Evolutionary conservation across 2,329 filamentous ascomycete species (phyloP).

Genomic region (Orbilia oligospora): DNA sequence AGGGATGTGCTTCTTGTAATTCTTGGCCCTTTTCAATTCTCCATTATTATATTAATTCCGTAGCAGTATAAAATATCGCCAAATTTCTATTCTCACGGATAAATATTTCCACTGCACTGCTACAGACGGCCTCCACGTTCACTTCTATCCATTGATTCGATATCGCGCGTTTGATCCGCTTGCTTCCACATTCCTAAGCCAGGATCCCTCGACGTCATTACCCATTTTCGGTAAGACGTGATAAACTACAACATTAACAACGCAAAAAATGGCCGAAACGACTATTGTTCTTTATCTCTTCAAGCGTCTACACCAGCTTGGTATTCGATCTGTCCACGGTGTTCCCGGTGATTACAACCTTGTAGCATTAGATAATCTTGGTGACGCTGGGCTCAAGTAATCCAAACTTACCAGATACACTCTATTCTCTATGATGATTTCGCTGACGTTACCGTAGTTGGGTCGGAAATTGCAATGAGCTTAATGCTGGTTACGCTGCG

Average conservation of each 20-base stretch:
- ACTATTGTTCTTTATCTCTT: slow-evolving; percentile 73
- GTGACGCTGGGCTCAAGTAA: slow-evolving; percentile 71
- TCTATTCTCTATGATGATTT: too few species aligned
- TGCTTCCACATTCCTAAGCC: slow-evolving; percentile 13
- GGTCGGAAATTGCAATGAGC: slow-evolving; percentile 76
- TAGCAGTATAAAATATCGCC: too few species aligned
- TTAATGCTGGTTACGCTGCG: slow-evolving; percentile 83
- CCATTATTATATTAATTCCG: not conserved
- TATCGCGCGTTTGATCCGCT: slow-evolving; percentile 1
- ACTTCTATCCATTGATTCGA: too few species aligned
- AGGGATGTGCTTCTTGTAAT: not conserved
- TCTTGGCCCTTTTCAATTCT: not conserved
- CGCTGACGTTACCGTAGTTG: slow-evolving; percentile 50
- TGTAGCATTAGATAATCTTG: slow-evolving; percentile 77
- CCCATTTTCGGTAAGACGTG: not conserved
- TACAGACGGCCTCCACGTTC: too few species aligned
- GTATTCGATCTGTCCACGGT: slow-evolving; percentile 77
- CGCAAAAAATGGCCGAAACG: slow-evolving; percentile 57
- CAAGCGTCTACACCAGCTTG: slow-evolving; percentile 75
- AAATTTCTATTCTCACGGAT: too few species aligned
- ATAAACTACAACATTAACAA: slow-evolving; percentile 38
- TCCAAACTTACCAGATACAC: not conserved
- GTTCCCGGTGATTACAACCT: slow-evolving; percentile 83
- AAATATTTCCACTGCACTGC: too few species aligned
- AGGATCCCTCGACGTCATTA: slow-evolving; percentile 24